phyloP scores from a whole-genome alignment of 331 rosid genomes.

The Phaseolus coccineus region DNA sequence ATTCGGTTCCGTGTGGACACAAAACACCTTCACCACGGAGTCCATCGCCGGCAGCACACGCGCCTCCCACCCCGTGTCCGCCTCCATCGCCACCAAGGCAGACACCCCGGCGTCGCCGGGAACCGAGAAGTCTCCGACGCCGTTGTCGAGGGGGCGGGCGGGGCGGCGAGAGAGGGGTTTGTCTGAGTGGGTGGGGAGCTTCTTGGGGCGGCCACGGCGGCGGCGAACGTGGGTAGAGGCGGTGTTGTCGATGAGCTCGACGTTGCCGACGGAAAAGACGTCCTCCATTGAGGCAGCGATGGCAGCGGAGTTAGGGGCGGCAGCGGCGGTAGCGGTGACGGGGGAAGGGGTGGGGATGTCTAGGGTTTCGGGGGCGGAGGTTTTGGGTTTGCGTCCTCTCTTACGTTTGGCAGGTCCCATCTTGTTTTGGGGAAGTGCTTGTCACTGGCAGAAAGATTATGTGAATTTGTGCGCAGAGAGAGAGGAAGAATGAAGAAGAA shows the following conservation, averaged over 20 bases:
- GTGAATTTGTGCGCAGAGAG: too few species aligned
- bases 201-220: constrained; percentile 82
- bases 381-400: constrained; percentile 81
- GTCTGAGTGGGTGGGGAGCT: constrained; percentile 53
- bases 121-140: constrained; percentile 50
- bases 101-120: constrained; percentile 46
- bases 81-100: constrained; percentile 38
- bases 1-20: constrained; percentile 84
- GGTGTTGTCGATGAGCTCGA: constrained; percentile 67
- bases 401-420: constrained; percentile 66
- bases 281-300: constrained; percentile 52
- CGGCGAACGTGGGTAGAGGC: constrained; percentile 50
- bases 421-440: background rate
- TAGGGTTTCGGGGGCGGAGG: constrained; percentile 68
- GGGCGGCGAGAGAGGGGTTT: constrained; percentile 54
- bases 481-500: too few species aligned
- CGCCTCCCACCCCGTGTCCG: constrained; percentile 51
- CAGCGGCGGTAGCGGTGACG: constrained; percentile 5
- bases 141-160: constrained; percentile 50
- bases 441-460: too few species aligned
- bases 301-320: constrained; percentile 26
- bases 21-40: constrained; percentile 85
- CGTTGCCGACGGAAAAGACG: constrained; percentile 63
- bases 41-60: constrained; percentile 81
- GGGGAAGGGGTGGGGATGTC: constrained; percentile 49